Conservation (phyloP, 2,329 filamentous ascomycete genomes). For the Aspergillus sp. region DNA sequence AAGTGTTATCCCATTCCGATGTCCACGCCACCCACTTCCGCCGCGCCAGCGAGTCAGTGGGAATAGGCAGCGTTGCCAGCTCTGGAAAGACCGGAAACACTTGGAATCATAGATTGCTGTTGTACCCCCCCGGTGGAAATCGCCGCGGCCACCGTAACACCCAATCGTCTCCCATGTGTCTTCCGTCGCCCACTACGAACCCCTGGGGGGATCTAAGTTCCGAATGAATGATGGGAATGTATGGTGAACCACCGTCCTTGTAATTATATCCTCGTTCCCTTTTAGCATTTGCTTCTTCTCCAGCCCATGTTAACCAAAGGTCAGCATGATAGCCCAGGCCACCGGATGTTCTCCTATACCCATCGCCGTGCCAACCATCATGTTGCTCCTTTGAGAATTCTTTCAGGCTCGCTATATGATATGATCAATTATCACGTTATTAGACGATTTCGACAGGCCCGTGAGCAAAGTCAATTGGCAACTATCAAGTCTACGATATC, state of each 20-base stretch:
- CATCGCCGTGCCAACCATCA: background rate
- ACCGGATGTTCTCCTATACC: background rate
- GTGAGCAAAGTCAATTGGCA: background rate
- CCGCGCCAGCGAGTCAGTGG: slow-evolving; percentile 14
- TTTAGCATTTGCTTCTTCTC: background rate
- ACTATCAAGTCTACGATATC: slow-evolving; percentile 6
- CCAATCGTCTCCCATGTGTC: slow-evolving; percentile 22
- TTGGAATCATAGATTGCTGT: slow-evolving; percentile 16
- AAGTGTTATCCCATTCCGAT: background rate
- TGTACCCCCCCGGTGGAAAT: slow-evolving; percentile 8
- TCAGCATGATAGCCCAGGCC: background rate
- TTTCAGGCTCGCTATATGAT: background rate
- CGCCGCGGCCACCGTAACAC: slow-evolving; percentile 21
- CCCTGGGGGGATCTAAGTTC: background rate
- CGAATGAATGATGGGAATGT: background rate
- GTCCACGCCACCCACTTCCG: slow-evolving; percentile 12
- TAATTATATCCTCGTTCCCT: background rate
- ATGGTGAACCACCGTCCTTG: background rate
- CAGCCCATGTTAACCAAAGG: background rate
- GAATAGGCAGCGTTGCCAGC: background rate
- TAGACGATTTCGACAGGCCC: background rate
- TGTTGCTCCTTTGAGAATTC: background rate
- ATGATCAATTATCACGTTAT: background rate
- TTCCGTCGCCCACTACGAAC: slow-evolving; percentile 12
- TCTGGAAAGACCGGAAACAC: slow-evolving; percentile 2